phyloP scores from a whole-genome alignment of 2,329 filamentous ascomycete genomes.

The Trichophyton verrucosum region DNA sequence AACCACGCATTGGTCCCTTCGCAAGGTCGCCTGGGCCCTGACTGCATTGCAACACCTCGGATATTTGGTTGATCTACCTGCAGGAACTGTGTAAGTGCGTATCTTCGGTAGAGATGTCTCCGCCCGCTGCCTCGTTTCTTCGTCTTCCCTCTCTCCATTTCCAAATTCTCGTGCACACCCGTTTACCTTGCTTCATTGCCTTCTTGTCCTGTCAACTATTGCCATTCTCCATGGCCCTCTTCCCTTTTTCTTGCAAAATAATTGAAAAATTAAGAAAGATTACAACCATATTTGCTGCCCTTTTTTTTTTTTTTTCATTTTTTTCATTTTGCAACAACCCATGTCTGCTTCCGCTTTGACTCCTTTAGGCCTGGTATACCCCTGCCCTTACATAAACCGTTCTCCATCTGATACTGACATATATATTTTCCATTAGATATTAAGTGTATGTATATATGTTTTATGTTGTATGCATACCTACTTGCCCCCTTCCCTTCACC shows the following conservation, averaged over 20 bases:
- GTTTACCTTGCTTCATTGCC: neutral
- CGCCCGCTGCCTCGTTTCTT: neutral
- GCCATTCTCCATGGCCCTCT: neutral
- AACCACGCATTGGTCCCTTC: neutral
- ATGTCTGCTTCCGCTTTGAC: constrained; percentile 2
- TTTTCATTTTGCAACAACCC: neutral
- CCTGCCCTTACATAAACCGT: constrained; percentile 2
- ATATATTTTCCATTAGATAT: neutral
- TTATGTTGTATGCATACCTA: neutral
- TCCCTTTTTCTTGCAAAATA: neutral
- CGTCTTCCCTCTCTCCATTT: neutral
- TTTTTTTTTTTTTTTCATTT: constrained; percentile 5
- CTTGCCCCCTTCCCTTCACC: neutral
- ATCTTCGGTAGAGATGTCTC: constrained; percentile 2
- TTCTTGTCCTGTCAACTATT: neutral
- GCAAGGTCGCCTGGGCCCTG: neutral
- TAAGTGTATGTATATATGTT: neutral
- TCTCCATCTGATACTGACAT: neutral
- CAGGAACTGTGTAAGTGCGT: neutral
- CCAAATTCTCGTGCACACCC: neutral
- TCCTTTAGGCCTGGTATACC: constrained; percentile 2
- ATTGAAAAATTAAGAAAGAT: neutral
- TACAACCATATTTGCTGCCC: neutral
- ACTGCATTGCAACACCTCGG: constrained; percentile 1
- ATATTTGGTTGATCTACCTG: neutral